Evolutionary conservation across 805 yeast species (phyloP).

Genomic region (Clavispora asparagi): DNA sequence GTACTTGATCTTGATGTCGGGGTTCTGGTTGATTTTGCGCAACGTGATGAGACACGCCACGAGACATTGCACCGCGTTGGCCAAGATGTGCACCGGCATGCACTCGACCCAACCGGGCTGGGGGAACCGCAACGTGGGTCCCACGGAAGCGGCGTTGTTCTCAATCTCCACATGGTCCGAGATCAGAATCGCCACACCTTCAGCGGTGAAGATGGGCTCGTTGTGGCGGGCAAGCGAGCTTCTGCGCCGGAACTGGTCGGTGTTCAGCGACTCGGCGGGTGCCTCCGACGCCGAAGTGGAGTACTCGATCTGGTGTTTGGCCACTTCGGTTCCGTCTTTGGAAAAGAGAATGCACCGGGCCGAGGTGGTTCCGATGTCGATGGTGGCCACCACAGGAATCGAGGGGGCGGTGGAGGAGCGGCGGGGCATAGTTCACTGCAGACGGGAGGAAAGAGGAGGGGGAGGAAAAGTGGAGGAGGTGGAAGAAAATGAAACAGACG

Average conservation of each 20-base stretch:
- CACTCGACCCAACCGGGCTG: constrained; percentile 94
- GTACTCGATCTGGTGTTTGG: constrained; percentile 88
- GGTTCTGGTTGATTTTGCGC: constrained; percentile 50
- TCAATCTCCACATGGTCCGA: constrained; percentile 59
- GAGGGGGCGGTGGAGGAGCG: constrained; percentile 38
- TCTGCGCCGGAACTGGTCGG: constrained; percentile 42
- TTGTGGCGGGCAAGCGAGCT: constrained; percentile 40
- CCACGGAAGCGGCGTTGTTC: constrained; percentile 44
- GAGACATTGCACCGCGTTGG: constrained; percentile 76
- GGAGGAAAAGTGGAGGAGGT: too few relatives aligned
- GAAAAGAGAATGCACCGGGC: constrained; percentile 82
- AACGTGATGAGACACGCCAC: constrained; percentile 57
- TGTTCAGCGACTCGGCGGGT: constrained; percentile 38
- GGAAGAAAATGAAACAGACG: too few relatives aligned
- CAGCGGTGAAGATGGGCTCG: constrained; percentile 64
- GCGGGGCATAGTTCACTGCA: constrained; percentile 29
- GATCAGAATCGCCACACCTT: constrained; percentile 66
- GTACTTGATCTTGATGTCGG: constrained; percentile 48
- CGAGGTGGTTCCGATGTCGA: constrained; percentile 90
- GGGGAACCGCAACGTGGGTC: constrained; percentile 73
- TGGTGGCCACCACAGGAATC: constrained; percentile 54
- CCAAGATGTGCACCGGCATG: constrained; percentile 77
- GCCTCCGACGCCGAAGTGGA: constrained; percentile 63
- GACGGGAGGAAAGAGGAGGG: background rate
- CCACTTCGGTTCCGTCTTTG: constrained; percentile 68